A percentile compares a stretch with the other conserved stretches of the same genome.
These are phyloP conservation scores for Colletotrichum camelliae DNA, from an alignment of 2,329 filamentous ascomycete genomes.

Conservation along the genomic window DNA sequence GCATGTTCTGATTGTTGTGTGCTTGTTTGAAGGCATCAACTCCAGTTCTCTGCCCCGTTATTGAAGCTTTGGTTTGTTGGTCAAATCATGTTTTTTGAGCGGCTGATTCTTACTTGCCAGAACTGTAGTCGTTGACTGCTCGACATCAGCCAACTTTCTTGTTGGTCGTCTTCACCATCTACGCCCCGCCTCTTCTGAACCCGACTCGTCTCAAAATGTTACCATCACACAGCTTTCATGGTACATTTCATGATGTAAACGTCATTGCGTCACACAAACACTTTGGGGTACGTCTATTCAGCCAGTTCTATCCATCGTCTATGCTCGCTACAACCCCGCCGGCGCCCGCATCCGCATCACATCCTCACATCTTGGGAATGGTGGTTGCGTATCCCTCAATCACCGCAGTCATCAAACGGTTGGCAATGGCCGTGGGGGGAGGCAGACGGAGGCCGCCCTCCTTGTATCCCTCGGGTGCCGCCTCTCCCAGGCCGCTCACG, in stretches of 20 bases:
- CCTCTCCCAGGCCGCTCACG: conserved; percentile 70
- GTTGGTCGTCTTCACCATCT: not conserved
- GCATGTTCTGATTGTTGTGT: not conserved
- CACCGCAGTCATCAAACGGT: conserved; percentile 84
- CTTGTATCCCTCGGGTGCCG: conserved; percentile 69
- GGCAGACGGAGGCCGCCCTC: conserved; percentile 82
- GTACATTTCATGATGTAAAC: not conserved
- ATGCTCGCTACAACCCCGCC: not conserved
- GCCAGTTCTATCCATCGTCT: conserved; percentile 32
- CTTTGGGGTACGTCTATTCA: not conserved
- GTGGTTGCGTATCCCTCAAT: conserved; percentile 73
- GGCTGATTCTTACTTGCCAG: not conserved
- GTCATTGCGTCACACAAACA: not conserved
- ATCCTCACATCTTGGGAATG: conserved; percentile 52
- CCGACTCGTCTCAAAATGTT: not conserved
- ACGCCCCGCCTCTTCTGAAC: not conserved
- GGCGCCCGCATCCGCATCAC: not conserved
- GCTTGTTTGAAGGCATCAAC: not conserved
- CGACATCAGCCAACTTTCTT: not conserved
- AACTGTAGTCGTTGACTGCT: not conserved
- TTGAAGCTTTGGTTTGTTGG: not conserved
- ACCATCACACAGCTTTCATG: not conserved
- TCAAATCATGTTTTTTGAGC: not conserved
- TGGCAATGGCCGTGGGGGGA: conserved; percentile 87
- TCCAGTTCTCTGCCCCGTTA: not conserved